These are phyloP conservation scores for Colletotrichum filicis DNA, from an alignment of 2,329 filamentous ascomycete genomes.

Conservation along the genomic window DNA sequence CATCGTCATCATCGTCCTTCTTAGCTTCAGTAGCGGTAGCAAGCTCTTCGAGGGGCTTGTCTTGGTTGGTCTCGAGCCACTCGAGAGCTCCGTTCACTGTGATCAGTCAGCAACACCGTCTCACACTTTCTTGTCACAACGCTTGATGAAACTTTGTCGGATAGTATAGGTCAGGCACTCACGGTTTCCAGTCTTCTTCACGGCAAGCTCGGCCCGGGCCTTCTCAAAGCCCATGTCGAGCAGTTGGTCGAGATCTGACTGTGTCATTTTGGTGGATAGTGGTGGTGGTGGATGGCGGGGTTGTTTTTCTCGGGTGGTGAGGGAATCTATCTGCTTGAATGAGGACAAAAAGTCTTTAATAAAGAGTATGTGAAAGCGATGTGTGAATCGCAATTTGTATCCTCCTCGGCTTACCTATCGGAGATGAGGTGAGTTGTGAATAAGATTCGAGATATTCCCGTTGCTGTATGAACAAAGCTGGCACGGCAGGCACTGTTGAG, in stretches of 20 bases:
- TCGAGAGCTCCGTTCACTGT: constrained; percentile 88
- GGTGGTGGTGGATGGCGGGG: constrained; percentile 14
- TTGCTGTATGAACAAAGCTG: neutral
- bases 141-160: neutral
- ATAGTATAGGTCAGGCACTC: constrained; percentile 49
- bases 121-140: neutral
- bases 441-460: neutral
- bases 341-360: neutral
- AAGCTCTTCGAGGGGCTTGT: constrained; percentile 87
- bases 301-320: constrained; percentile 27
- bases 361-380: neutral
- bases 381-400: neutral
- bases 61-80: constrained; percentile 93
- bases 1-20: constrained; percentile 54
- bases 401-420: neutral
- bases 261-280: constrained; percentile 56
- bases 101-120: constrained; percentile 13
- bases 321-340: neutral
- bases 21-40: constrained; percentile 56
- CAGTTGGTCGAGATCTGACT: constrained; percentile 69
- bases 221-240: constrained; percentile 85
- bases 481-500: constrained; percentile 11
- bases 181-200: constrained; percentile 86
- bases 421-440: neutral
- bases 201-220: constrained; percentile 82